phyloP scores from a whole-genome alignment of 768 basidiomycete genomes.

The Rhizopogon roseolus region DNA sequence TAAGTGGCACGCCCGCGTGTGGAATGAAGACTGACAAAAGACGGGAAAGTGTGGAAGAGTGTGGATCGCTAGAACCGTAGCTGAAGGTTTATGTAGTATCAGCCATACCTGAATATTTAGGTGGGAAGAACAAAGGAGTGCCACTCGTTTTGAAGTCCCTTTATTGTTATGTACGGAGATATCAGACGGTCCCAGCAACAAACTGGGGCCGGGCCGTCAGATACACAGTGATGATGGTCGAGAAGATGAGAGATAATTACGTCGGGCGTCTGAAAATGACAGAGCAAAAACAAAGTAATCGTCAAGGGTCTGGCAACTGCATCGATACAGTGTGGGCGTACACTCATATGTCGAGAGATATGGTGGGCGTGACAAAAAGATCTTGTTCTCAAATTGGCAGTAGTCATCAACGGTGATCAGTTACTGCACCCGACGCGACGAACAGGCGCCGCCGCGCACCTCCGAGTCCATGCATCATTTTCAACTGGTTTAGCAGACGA shows the following conservation, averaged over 20 bases:
- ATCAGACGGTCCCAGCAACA: not conserved
- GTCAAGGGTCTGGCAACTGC: not conserved
- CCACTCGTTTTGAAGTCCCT: conserved; percentile 3
- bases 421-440: conserved; percentile 2
- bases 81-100: conserved; percentile 1
- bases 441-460: not conserved
- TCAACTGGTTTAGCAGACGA: no score
- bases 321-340: conserved; percentile 8
- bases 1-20: conserved; percentile 11
- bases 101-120: not conserved
- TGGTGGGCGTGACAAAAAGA: conserved; percentile 5
- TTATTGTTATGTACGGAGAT: conserved; percentile 8
- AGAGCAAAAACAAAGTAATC: conserved; percentile 8
- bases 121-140: conserved; percentile 4
- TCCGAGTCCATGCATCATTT: not conserved
- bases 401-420: not conserved
- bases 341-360: not conserved
- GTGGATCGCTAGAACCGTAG: conserved; percentile 2
- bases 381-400: conserved; percentile 17
- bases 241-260: conserved; percentile 1
- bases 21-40: conserved; percentile 4
- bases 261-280: not conserved
- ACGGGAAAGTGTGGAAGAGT: not conserved
- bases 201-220: not conserved
- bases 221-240: not conserved